Evolutionary conservation across 371 early-diverging fungal genomes (phyloP).

Genomic region (Funneliformis caledonium): DNA sequence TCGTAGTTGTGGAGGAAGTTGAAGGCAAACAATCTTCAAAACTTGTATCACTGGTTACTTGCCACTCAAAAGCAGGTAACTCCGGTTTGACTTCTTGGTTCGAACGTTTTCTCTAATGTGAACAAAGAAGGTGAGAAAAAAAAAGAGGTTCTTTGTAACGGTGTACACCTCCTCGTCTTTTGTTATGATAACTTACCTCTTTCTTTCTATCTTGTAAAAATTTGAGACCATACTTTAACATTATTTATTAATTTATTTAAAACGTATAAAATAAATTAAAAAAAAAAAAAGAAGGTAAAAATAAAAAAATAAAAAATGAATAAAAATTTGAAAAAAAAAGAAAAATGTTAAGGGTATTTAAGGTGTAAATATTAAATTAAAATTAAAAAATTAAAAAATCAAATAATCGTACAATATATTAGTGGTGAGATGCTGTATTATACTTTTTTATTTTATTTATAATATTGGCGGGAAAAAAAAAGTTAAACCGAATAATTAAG

Average conservation of each 20-base stretch:
- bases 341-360: too few relatives aligned
- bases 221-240: slow-evolving; percentile 34
- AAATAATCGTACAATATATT: background rate
- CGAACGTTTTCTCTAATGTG: background rate
- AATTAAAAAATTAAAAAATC: too few relatives aligned
- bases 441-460: too few relatives aligned
- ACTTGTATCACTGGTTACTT: slow-evolving; percentile 11
- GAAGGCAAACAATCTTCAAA: background rate
- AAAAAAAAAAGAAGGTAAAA: background rate
- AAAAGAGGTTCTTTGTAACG: background rate
- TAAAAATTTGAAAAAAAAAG: too few relatives aligned
- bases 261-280: background rate
- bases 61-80: slow-evolving; percentile 40
- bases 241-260: background rate
- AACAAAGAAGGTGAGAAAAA: background rate
- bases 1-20: background rate
- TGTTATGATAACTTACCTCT: slow-evolving; percentile 15
- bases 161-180: background rate
- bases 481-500: background rate
- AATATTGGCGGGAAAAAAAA: background rate
- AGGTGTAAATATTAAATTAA: too few relatives aligned
- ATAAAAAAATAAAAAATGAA: background rate
- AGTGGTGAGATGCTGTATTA: background rate
- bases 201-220: slow-evolving; percentile 30
- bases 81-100: background rate